These are phyloP conservation scores for Cladobotryum protrusum DNA, from an alignment of 2,329 filamentous ascomycete genomes.

Conservation along the genomic window DNA sequence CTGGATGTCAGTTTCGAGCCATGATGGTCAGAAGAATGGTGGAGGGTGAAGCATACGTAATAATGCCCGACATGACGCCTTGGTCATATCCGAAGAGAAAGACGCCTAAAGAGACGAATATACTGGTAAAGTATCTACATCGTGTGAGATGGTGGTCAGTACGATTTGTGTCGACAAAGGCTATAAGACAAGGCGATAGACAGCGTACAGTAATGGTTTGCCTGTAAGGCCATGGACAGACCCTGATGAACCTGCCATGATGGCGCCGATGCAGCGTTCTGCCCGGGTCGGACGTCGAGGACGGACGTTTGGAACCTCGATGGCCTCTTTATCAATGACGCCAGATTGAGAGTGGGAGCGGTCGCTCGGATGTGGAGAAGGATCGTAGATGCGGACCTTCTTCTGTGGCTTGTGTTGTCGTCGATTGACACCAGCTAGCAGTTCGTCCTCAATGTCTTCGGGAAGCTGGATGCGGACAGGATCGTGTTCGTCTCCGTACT, in stretches of 20 bases:
- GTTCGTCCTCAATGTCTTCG: slow-evolving; percentile 58
- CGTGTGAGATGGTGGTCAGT: slow-evolving; percentile 12
- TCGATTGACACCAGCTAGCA: slow-evolving; percentile 45
- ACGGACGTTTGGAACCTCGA: slow-evolving; percentile 67
- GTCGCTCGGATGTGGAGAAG: slow-evolving; percentile 35
- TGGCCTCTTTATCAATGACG: slow-evolving; percentile 64
- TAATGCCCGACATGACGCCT: slow-evolving; percentile 76
- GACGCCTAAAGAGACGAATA: slow-evolving; percentile 80
- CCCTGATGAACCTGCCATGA: slow-evolving; percentile 77
- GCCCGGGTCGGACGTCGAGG: slow-evolving; percentile 57
- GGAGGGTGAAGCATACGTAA: slow-evolving; percentile 46
- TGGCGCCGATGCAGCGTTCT: slow-evolving; percentile 66
- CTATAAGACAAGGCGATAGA: background rate
- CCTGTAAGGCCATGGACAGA: slow-evolving; percentile 89
- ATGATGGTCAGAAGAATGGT: background rate
- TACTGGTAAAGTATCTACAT: slow-evolving; percentile 83
- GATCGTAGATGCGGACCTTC: slow-evolving; percentile 64
- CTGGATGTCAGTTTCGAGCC: slow-evolving; percentile 17
- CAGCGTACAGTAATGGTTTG: slow-evolving; percentile 77
- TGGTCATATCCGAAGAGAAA: slow-evolving; percentile 89
- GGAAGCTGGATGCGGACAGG: slow-evolving; percentile 66
- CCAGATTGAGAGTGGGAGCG: slow-evolving; percentile 33
- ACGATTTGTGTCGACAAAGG: background rate
- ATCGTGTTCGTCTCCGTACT: slow-evolving; percentile 76
- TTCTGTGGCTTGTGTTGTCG: slow-evolving; percentile 39